Base-by-base conservation (phyloP, 441 rosid genomes). In the Flueggea neowawraea region DNA sequence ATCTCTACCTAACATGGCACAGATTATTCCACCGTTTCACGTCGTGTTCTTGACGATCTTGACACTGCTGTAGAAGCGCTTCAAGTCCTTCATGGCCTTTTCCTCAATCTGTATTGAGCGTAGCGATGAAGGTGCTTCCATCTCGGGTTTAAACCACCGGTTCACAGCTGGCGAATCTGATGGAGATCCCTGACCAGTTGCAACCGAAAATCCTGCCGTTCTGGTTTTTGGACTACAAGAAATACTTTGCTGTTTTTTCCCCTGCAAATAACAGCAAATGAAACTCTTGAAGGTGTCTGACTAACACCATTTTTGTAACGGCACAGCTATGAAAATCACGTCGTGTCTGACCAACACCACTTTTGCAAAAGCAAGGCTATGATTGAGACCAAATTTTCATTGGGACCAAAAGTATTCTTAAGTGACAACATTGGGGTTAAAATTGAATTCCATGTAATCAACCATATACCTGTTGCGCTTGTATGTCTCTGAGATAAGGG, bases 101-200 rank as follows among this genome's bases (percentile, higher is more conserved):
- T 95, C 99, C 73, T 95, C 99, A 0, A 91, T 87, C 84, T 95
- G 98, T 68, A 95, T 95, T 0, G 98, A 88, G 2, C 96, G 89
- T 33, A 95, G 82, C 5, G 98, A 82, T 12, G 98, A 88, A 6
- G 96, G 85, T 47, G 84, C 57, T 60, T 84, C 85, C 0, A 69
- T 58, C 71, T 95, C 99, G 9, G 97, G 96, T 75, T 82, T 95
- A 84, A 85, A 95, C 99, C 99, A 95, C 63, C 98, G 89, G 75
- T 83, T 95, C 80, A 78, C 67, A 49, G 85, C 97, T n/a, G 92
- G 49, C 8, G 60, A 79, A 33, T 95, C 99, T 43, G 96, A 84
- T 6, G 98, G 97, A 0, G 95, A 95, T 12, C 89, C 97, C 71
- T 84, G 97, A 63, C 89, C 74, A 0, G 80, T 59, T 16, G 85